Conservation (phyloP, 805 yeast genomes). For the Candida silvicultrix region DNA sequence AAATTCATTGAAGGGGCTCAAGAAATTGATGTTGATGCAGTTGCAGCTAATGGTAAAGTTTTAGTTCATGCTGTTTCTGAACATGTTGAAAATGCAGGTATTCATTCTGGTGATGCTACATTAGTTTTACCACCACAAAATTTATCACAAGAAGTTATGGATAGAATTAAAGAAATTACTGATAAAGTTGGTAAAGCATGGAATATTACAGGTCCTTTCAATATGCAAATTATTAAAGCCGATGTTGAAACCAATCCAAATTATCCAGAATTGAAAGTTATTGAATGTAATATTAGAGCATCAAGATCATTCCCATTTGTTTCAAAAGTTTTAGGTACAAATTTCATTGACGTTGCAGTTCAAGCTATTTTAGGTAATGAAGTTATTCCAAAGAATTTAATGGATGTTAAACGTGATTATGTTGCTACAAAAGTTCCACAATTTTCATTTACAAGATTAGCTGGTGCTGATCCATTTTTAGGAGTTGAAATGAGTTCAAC, state of each 20-base stretch:
- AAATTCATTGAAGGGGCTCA: constrained; percentile 94
- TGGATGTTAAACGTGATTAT: constrained; percentile 67
- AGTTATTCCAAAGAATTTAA: constrained; percentile 72
- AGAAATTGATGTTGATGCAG: constrained; percentile 97
- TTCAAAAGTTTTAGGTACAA: constrained; percentile 90
- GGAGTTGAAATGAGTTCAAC: constrained; percentile 99
- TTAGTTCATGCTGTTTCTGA: constrained; percentile 94
- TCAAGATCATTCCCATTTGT: constrained; percentile 99
- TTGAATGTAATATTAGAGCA: constrained; percentile 98
- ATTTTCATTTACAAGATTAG: constrained; percentile 95
- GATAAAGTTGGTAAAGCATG: constrained; percentile 92
- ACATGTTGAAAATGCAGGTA: constrained; percentile 98
- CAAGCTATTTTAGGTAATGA: constrained; percentile 70
- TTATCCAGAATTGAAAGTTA: constrained; percentile 76
- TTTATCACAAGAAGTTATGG: constrained; percentile 58
- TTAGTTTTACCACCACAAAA: constrained; percentile 88
- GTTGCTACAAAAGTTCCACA: constrained; percentile 99
- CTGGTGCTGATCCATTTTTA: constrained; percentile 98
- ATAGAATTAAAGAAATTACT: constrained; percentile 78
- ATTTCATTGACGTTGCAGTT: constrained; percentile 93
- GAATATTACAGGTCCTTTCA: constrained; percentile 96
- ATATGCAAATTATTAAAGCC: constrained; percentile 92
- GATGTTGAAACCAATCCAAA: constrained; percentile 52
- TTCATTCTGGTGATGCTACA: constrained; percentile 98
- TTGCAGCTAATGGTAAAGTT: constrained; percentile 82